A percentile compares a stretch with the other conserved stretches of the same genome.
Conservation (phyloP, 2,329 filamentous ascomycete genomes). For the Claviceps sorghi region DNA sequence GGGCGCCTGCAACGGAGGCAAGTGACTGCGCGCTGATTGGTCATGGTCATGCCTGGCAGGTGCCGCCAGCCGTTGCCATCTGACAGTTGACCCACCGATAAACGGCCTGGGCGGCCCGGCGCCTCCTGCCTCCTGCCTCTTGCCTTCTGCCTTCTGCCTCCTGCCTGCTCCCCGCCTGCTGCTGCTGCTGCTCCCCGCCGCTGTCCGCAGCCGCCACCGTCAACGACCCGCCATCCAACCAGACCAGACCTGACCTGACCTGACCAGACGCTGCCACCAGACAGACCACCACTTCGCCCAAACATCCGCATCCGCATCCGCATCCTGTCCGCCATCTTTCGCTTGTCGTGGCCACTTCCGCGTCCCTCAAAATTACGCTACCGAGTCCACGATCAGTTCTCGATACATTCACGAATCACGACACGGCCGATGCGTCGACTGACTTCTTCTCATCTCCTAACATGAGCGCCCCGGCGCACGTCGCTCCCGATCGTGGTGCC, state of each 20-base stretch:
- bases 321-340: not conserved
- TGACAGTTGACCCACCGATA: not conserved
- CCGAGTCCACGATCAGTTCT: not conserved
- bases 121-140: no score
- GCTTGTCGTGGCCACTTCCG: not conserved
- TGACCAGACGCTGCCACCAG: not conserved
- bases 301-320: not conserved
- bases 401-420: not conserved
- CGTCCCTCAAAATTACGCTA: not conserved
- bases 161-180: no score
- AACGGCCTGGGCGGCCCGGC: not conserved
- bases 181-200: not conserved
- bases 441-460: not conserved
- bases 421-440: slow-evolving; percentile 4
- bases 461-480: slow-evolving; percentile 8
- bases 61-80: no score
- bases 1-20: no score
- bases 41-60: no score
- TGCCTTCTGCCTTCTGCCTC: no score
- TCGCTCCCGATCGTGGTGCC: slow-evolving; percentile 3
- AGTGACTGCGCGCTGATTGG: no score
- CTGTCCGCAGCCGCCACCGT: not conserved
- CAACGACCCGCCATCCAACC: not conserved
- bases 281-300: not conserved
- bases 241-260: not conserved